Base-by-base conservation (phyloP, 176 grass and related monocot genomes). In the Tuctoria greenei region DNA sequence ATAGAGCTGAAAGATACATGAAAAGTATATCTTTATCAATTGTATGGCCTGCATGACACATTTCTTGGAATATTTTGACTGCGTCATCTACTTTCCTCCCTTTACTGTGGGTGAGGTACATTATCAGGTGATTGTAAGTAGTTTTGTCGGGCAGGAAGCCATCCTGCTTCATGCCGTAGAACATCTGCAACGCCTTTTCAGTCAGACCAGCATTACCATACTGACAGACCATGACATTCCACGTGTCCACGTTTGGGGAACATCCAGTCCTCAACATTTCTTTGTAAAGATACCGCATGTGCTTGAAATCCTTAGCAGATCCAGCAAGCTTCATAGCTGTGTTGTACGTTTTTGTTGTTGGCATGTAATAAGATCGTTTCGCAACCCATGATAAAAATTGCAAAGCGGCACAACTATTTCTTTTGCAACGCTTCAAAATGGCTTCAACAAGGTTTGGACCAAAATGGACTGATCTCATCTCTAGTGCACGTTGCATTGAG, bases 321-420 rank as follows among this genome's bases (percentile, higher is more conserved):
- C 94, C 90, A 34, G 86, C 78, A 34, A 97, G 82, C 83, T 97
- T 97, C 74, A 97, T 97, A 77, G 90, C 94, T 56, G 83, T 75
- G 75, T 87, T 97, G 69, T 91, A 93, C 20, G 81, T 86, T 80
- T 84, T 76, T 76, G 88, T 78, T 56, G 72, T 85, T 38, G 88
- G 88, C 36, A 61, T 75, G 72, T 91, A 97, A 47, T 84, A 73
- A 61, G 75, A 49, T 47, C 40, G 78, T 71, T 63, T 89, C 4
- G 80, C 64, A 44, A 91, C 71, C 94, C 94, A 97, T 71, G 52
- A 84, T 72, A 93, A 97, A 49, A 97, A 97, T 52, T 85, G 71
- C 81, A 97, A 87, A 83, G 86, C 83, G 69, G 82, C 78, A 64
- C 82, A 47, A 27, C 83, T 82, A 10, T 86, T 74, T 81, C 78